Evolutionary conservation across 495 filamentous ascomycete species (phyloP).

Genomic region (Hypoxylon rickii): DNA sequence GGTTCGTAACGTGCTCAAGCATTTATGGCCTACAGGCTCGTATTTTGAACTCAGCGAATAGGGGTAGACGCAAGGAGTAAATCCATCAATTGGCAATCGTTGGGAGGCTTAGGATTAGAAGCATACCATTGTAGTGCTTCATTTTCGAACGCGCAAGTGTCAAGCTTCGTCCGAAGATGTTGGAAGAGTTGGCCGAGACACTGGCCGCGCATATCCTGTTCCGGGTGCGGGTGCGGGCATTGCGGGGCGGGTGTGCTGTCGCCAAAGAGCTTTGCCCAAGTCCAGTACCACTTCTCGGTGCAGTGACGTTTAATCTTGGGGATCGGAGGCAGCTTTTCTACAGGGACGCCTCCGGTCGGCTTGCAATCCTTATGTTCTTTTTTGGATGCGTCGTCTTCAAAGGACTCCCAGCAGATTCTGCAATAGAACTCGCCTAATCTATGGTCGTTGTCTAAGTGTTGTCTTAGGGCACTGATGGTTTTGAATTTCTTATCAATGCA

Average conservation of each 20-base stretch:
- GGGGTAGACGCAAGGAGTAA: background rate
- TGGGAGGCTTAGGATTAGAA: background rate
- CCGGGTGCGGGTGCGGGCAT: slow-evolving; percentile 28
- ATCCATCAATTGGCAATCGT: background rate
- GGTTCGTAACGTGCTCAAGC: too few species aligned
- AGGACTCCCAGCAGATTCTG: slow-evolving; percentile 14
- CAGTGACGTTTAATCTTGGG: background rate
- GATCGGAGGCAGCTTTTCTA: slow-evolving; percentile 14
- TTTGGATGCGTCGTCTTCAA: slow-evolving; percentile 4
- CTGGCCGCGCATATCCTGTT: slow-evolving; percentile 9
- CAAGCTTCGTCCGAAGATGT: background rate
- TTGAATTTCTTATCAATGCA: slow-evolving; percentile 24
- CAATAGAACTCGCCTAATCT: slow-evolving; percentile 18
- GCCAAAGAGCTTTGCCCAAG: slow-evolving; percentile 26
- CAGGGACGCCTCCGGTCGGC: slow-evolving; percentile 19
- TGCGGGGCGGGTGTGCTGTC: background rate
- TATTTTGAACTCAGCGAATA: background rate
- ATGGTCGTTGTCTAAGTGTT: slow-evolving; percentile 27
- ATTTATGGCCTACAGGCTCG: background rate
- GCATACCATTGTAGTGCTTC: background rate
- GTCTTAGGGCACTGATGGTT: slow-evolving; percentile 17
- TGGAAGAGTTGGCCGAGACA: background rate
- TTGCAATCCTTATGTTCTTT: slow-evolving; percentile 6
- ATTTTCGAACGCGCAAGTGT: background rate
- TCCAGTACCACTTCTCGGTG: slow-evolving; percentile 29